These are phyloP conservation scores for Colletotrichum brevisporum DNA, from an alignment of 2,329 filamentous ascomycete species.

Conservation along the genomic window DNA sequence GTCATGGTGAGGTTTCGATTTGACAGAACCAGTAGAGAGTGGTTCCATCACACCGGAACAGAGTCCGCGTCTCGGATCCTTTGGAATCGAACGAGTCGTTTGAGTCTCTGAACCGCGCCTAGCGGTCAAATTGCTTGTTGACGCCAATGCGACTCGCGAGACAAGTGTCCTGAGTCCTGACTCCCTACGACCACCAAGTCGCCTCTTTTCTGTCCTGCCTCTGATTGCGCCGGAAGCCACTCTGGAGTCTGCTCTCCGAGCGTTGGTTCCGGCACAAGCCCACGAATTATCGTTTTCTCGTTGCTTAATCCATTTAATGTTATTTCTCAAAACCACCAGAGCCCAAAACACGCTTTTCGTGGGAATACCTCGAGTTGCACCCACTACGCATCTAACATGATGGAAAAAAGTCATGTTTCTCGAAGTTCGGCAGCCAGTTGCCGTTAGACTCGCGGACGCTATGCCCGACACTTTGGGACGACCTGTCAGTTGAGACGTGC, in stretches of 20 bases:
- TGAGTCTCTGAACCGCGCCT: neutral
- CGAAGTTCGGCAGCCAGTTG: neutral
- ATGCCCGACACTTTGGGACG: constrained; percentile 12
- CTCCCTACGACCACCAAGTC: neutral
- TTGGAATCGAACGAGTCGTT: neutral
- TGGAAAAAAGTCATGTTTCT: neutral
- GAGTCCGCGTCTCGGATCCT: neutral
- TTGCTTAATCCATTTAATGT: neutral
- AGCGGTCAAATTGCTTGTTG: neutral
- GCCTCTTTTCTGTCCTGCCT: neutral
- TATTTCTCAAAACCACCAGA: neutral
- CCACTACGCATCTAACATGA: neutral
- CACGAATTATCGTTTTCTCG: neutral
- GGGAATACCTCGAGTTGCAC: neutral
- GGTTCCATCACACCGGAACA: constrained; percentile 5
- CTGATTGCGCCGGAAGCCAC: neutral
- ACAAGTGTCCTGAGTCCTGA: too few relatives aligned
- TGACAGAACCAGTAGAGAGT: neutral
- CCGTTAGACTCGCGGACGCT: constrained; percentile 7
- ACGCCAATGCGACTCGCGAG: too few relatives aligned
- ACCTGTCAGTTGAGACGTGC: constrained; percentile 1
- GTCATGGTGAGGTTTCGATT: constrained; percentile 25
- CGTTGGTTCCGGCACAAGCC: constrained; percentile 3
- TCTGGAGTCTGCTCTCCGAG: neutral
- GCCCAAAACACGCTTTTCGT: constrained; percentile 1